Evolutionary conservation across 2,329 filamentous ascomycete genomes (phyloP).

Genomic region (Aspergillus sp.): DNA sequence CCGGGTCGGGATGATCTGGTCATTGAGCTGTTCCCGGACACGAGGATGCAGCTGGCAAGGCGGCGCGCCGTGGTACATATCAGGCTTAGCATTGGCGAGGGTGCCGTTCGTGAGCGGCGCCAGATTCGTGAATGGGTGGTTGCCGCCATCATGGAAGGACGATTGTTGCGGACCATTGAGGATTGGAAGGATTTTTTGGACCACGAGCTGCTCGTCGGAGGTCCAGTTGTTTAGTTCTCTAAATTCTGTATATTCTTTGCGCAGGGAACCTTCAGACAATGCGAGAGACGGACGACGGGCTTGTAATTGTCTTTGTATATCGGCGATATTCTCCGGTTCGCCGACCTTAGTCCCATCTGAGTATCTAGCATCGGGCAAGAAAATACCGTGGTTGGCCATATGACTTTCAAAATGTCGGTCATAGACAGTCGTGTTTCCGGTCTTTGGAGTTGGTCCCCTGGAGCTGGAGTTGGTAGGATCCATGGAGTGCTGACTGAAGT

Average conservation of each 20-base stretch:
- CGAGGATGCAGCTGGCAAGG: background rate
- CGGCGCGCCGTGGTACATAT: background rate
- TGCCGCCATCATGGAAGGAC: background rate
- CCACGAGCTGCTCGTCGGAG: background rate
- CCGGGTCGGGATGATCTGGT: background rate
- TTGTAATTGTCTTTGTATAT: background rate
- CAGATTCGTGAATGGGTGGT: background rate
- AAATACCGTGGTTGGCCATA: background rate
- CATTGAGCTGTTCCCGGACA: background rate
- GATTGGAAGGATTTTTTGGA: background rate
- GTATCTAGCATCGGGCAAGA: background rate
- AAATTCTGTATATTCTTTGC: background rate
- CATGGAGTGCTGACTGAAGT: background rate
- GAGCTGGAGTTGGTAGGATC: background rate
- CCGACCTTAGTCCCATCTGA: background rate
- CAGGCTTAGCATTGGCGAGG: background rate
- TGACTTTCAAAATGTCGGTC: background rate
- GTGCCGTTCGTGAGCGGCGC: background rate
- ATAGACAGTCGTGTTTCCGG: background rate
- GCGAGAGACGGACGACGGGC: background rate
- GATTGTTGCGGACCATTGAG: background rate
- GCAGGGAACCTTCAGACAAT: background rate
- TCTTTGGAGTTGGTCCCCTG: background rate
- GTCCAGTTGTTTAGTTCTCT: background rate
- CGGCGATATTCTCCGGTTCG: slow-evolving; percentile 2